Conservation (phyloP, 2,329 filamentous ascomycete species). For the Nemania diffusa region DNA sequence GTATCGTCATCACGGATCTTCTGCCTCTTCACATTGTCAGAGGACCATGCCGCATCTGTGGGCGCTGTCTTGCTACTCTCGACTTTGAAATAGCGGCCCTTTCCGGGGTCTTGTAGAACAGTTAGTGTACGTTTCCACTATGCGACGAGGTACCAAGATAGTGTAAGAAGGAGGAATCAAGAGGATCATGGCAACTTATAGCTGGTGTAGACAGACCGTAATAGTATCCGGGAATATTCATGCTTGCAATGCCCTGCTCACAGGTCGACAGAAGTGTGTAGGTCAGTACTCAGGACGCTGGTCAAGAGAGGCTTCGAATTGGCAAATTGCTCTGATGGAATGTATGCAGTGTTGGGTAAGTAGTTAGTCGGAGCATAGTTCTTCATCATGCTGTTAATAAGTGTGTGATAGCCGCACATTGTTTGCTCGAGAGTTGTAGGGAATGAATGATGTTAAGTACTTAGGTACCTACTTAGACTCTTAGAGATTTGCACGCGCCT, state of each 20-base stretch:
- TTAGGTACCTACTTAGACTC: too few species aligned
- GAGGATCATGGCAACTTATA: neutral
- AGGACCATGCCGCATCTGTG: conserved; percentile 62
- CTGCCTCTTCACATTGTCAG: conserved; percentile 67
- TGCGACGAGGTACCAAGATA: neutral
- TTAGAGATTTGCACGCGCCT: neutral
- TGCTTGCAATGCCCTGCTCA: conserved; percentile 26
- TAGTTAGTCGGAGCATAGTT: neutral
- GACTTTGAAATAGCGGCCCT: conserved; percentile 75
- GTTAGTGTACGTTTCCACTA: conserved; percentile 6
- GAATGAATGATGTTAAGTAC: neutral
- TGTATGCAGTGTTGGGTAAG: neutral
- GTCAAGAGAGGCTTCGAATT: neutral
- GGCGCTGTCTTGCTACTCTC: conserved; percentile 67
- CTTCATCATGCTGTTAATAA: neutral
- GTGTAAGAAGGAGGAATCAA: neutral
- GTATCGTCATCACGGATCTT: conserved; percentile 57
- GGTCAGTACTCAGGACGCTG: neutral
- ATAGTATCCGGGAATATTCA: conserved; percentile 64
- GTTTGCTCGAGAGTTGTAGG: neutral
- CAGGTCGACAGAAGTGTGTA: neutral
- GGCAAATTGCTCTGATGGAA: neutral
- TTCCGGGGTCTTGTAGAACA: conserved; percentile 57
- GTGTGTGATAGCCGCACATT: neutral
- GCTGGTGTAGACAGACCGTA: conserved; percentile 56